Percentiles rank a stretch among this genome's conserved stretches.
These are phyloP conservation scores for Porcisia hertigi DNA, from an alignment of 208 protist genomes.

Conservation along the genomic window DNA sequence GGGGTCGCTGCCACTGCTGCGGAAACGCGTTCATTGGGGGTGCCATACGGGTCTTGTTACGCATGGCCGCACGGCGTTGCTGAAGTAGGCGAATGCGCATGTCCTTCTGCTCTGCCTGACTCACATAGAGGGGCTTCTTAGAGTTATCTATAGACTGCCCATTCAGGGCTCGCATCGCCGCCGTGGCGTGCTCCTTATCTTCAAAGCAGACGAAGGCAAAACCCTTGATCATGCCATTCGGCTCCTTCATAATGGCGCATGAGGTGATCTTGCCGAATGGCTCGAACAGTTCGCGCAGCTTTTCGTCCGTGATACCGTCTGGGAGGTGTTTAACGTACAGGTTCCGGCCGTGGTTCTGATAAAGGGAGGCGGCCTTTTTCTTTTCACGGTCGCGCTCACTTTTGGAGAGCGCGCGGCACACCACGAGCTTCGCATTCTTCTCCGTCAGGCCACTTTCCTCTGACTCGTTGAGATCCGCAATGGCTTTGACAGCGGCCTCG, in stretches of 20 bases:
- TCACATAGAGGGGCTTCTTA: conserved; percentile 94
- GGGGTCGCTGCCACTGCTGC: conserved; percentile 34
- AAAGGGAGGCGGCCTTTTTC: conserved; percentile 34
- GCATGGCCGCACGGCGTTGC: conserved; percentile 53
- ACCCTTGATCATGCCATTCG: conserved; percentile 44
- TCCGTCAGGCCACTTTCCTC: conserved; percentile 33
- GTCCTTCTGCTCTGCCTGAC: conserved; percentile 93
- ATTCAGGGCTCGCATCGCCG: conserved; percentile 94
- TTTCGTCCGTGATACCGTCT: conserved; percentile 46
- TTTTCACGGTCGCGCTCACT: conserved; percentile 45
- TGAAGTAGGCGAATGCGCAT: conserved; percentile 85
- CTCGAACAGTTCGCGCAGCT: conserved; percentile 43
- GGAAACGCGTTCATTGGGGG: conserved; percentile 36
- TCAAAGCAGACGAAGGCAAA: conserved; percentile 91
- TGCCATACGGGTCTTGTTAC: conserved; percentile 34
- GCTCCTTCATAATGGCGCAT: conserved; percentile 63
- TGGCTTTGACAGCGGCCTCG: conserved; percentile 83
- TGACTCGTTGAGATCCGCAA: conserved; percentile 49
- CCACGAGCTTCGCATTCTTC: conserved; percentile 30
- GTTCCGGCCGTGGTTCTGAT: conserved; percentile 65
- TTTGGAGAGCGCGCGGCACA: conserved; percentile 51
- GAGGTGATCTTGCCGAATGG: conserved; percentile 63
- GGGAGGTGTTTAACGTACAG: conserved; percentile 69
- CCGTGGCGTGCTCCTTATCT: conserved; percentile 87
- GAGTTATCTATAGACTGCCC: conserved; percentile 73